Percentiles rank a stretch among this genome's conserved stretches.
These are phyloP conservation scores for Mariannaea sp. DNA, from an alignment of 2,329 filamentous ascomycete genomes.

Conservation along the genomic window DNA sequence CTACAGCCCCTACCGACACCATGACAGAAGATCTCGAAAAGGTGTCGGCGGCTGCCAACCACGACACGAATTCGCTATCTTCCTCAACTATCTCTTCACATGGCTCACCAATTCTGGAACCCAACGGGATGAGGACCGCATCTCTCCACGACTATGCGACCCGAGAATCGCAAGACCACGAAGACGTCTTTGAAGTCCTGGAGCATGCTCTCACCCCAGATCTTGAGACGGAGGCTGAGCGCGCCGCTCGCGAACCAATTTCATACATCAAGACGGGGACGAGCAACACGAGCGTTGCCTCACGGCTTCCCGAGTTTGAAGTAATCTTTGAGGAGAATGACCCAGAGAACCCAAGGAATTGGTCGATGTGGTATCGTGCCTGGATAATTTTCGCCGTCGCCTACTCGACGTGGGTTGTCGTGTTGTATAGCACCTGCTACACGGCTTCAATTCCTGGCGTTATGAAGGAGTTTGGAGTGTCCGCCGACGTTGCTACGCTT, in stretches of 20 bases:
- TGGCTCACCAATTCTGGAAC: slow-evolving; percentile 33
- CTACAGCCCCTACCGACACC: background rate
- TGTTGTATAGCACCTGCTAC: slow-evolving; percentile 79
- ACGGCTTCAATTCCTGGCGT: slow-evolving; percentile 73
- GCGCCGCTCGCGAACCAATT: slow-evolving; percentile 51
- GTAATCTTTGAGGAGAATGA: slow-evolving; percentile 72
- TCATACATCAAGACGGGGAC: slow-evolving; percentile 49
- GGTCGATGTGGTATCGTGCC: slow-evolving; percentile 57
- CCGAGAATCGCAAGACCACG: slow-evolving; percentile 25
- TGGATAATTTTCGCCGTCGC: slow-evolving; percentile 53
- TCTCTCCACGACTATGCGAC: slow-evolving; percentile 23
- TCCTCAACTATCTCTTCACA: slow-evolving; percentile 21
- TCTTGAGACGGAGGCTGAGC: slow-evolving; percentile 47
- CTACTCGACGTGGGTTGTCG: slow-evolving; percentile 55
- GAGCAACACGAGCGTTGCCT: slow-evolving; percentile 49
- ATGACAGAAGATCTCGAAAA: slow-evolving; percentile 32
- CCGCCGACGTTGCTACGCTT: slow-evolving; percentile 67
- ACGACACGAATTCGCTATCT: slow-evolving; percentile 21
- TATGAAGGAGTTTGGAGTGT: slow-evolving; percentile 66
- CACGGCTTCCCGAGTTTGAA: slow-evolving; percentile 66
- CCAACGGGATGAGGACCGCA: slow-evolving; percentile 33
- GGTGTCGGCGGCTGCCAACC: slow-evolving; percentile 20
- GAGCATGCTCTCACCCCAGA: slow-evolving; percentile 46
- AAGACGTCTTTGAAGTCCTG: slow-evolving; percentile 42
- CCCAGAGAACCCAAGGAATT: slow-evolving; percentile 69